Evolutionary conservation across 352 stramenopile genomes (phyloP).

Genomic region (Phytophthora ramorum): DNA sequence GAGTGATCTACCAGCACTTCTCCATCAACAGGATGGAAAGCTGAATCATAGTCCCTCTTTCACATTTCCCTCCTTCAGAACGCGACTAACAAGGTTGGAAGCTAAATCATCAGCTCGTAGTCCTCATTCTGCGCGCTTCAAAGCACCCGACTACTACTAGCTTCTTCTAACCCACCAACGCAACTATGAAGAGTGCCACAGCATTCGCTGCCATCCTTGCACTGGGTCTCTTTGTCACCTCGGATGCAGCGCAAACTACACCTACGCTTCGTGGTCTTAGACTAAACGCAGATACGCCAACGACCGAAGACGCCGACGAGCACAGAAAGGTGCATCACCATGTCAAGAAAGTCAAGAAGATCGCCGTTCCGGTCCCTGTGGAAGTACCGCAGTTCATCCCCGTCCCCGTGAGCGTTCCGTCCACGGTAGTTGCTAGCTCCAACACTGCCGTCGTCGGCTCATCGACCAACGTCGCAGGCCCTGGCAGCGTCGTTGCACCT

Average conservation of each 20-base stretch:
- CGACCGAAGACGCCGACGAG: conserved; percentile 17
- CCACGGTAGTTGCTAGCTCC: conserved; percentile 31
- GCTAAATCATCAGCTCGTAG: too few species aligned
- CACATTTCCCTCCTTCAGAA: not conserved
- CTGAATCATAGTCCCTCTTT: not conserved
- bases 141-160: not conserved
- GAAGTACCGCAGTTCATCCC: conserved; percentile 37
- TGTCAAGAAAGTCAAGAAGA: conserved; percentile 45
- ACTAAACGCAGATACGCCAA: conserved; percentile 3
- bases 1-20: not conserved
- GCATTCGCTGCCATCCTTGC: conserved; percentile 23
- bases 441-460: conserved; percentile 28
- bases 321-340: conserved; percentile 16
- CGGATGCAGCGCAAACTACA: conserved; percentile 7
- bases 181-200: conserved; percentile 25
- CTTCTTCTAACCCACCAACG: too few species aligned
- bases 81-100: not conserved
- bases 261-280: conserved; percentile 16
- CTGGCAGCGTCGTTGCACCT: conserved; percentile 1
- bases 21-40: not conserved
- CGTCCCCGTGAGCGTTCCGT: conserved; percentile 29
- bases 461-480: too few species aligned
- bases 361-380: conserved; percentile 38
- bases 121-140: conserved; percentile 1
- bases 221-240: conserved; percentile 18